Conservation (phyloP, 1,284 basidiomycete genomes). For the Ganoderma lucidum region DNA sequence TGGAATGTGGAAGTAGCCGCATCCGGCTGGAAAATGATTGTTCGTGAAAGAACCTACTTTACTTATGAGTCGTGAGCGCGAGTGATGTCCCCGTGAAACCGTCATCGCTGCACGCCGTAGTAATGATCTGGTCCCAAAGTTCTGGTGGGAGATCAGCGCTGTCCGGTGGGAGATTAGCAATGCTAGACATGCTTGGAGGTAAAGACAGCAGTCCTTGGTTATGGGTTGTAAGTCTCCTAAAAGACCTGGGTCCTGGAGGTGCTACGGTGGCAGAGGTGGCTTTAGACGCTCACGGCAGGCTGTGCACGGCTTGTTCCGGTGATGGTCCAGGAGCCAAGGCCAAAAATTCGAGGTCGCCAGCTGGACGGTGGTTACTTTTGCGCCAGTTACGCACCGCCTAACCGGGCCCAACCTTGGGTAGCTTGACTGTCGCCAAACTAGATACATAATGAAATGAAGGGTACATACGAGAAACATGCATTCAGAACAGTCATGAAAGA, state of each 20-base stretch:
- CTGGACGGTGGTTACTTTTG: background rate
- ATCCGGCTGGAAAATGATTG: slow-evolving; percentile 9
- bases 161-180: no score
- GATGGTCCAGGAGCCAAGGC: background rate
- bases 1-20: no score
- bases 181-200: background rate
- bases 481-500: slow-evolving; percentile 28
- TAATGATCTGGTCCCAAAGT: slow-evolving; percentile 14
- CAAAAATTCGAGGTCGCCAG: no score
- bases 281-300: background rate
- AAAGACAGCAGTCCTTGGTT: background rate
- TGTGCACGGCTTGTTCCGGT: background rate
- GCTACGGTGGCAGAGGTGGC: background rate
- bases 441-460: background rate
- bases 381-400: background rate
- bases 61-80: no score
- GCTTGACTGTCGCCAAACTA: background rate
- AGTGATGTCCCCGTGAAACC: slow-evolving; percentile 15
- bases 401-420: background rate
- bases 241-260: background rate
- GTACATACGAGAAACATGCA: slow-evolving; percentile 29
- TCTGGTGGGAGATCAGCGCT: slow-evolving; percentile 10
- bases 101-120: slow-evolving; percentile 7
- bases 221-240: background rate
- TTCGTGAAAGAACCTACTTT: slow-evolving; percentile 14